A percentile compares a stretch with the other conserved stretches of the same genome.
Evolutionary conservation across 108 stramenopile genomes (phyloP).

Genomic region (Aurantiochytrium sp.): DNA sequence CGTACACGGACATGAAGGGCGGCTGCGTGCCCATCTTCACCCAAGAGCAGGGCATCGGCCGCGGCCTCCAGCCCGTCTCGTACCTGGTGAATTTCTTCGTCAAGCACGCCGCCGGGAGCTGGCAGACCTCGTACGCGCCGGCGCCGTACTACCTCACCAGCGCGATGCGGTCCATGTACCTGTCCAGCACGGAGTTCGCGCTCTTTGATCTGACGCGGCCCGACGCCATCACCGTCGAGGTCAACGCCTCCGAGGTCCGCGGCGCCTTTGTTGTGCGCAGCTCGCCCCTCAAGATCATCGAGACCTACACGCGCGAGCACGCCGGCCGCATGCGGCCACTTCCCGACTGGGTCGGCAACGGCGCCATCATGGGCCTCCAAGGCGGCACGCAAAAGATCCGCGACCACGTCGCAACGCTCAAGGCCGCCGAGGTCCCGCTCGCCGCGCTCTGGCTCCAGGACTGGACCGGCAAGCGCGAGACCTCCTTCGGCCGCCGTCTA

Average conservation of each 20-base stretch:
- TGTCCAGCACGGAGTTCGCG: not conserved
- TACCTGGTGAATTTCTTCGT: not conserved
- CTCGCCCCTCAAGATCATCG: not conserved
- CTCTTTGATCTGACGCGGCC: not conserved
- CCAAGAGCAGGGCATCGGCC: not conserved
- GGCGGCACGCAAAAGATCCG: not conserved
- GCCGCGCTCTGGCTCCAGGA: constrained; percentile 32
- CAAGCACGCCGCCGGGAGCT: not conserved
- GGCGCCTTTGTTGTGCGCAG: not conserved
- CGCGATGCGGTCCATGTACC: not conserved
- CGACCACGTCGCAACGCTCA: not conserved
- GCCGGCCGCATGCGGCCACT: constrained; percentile 9
- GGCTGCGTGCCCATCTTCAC: constrained; percentile 21
- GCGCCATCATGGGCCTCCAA: constrained; percentile 33
- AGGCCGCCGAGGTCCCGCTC: not conserved
- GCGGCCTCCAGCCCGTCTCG: not conserved
- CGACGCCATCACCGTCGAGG: not conserved
- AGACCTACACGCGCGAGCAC: constrained; percentile 14
- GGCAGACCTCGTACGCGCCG: constrained; percentile 15
- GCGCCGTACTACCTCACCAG: not conserved
- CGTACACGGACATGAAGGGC: not conserved
- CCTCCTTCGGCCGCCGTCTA: constrained; percentile 11
- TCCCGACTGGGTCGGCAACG: constrained; percentile 25
- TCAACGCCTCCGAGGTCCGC: not conserved
- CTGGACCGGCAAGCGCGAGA: constrained; percentile 36